A percentile compares a stretch with the other conserved stretches of the same genome.
Conservation (phyloP, 305 asterid genomes). For the Plantago lanceolata region DNA sequence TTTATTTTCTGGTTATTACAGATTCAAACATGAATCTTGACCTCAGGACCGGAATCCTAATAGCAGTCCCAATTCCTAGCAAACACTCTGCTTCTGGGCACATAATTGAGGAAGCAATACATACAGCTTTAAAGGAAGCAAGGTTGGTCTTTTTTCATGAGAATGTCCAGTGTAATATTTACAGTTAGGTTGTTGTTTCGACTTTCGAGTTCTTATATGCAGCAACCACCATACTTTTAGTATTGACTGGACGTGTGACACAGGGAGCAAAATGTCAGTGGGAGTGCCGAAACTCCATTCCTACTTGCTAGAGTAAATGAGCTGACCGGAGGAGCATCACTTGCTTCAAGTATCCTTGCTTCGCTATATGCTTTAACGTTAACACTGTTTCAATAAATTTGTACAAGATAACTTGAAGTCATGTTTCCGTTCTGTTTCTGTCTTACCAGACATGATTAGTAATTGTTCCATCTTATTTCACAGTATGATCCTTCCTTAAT, state of each 20-base stretch:
- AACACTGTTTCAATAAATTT: background rate
- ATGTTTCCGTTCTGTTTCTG: background rate
- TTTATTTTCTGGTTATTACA: slow-evolving; percentile 23
- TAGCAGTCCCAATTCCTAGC: slow-evolving; percentile 81
- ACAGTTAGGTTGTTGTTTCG: background rate
- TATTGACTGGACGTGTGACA: slow-evolving; percentile 21
- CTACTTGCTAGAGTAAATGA: slow-evolving; percentile 82
- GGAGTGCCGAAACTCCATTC: slow-evolving; percentile 89
- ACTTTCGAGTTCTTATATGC: background rate
- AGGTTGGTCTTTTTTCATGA: slow-evolving; percentile 40
- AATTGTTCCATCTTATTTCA: slow-evolving; percentile 11
- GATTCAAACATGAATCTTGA: slow-evolving; percentile 58
- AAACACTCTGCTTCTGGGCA: slow-evolving; percentile 83
- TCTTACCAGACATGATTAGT: background rate
- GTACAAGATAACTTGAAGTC: background rate
- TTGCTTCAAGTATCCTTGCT: slow-evolving; percentile 84
- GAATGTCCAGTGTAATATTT: slow-evolving; percentile 9
- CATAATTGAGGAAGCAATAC: slow-evolving; percentile 72
- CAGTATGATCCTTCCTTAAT: slow-evolving; percentile 40
- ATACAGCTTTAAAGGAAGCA: slow-evolving; percentile 76
- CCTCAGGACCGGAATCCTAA: slow-evolving; percentile 63
- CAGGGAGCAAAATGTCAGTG: slow-evolving; percentile 78
- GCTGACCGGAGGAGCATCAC: slow-evolving; percentile 90
- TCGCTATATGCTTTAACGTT: slow-evolving; percentile 18
- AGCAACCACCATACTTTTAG: slow-evolving; percentile 6